phyloP scores from a whole-genome alignment of 768 basidiomycete species.

The Rhizopogon vesiculosus region DNA sequence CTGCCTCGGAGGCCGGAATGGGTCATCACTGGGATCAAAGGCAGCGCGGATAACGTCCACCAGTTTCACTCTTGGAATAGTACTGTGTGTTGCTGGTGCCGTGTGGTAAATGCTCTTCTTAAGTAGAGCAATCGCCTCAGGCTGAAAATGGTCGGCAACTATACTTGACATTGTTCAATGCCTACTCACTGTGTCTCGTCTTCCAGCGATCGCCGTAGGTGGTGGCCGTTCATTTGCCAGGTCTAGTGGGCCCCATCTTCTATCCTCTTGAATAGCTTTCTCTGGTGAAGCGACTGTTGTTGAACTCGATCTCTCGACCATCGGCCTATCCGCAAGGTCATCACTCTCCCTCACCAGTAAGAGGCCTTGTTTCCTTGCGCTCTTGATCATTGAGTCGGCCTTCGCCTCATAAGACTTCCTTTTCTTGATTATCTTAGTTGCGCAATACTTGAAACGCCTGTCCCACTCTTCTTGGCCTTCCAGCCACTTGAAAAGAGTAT shows the following conservation, averaged over 20 bases:
- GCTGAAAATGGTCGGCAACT: conserved; percentile 24
- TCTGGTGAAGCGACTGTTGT: no score
- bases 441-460: conserved; percentile 37
- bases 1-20: conserved; percentile 41
- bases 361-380: conserved; percentile 45
- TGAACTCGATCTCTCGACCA: background rate
- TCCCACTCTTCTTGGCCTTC: conserved; percentile 62
- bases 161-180: background rate
- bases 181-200: conserved; percentile 56
- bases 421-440: conserved; percentile 38
- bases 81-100: conserved; percentile 48
- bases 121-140: conserved; percentile 48
- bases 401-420: conserved; percentile 42
- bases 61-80: conserved; percentile 42
- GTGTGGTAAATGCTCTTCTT: conserved; percentile 54
- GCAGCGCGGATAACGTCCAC: conserved; percentile 43
- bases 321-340: background rate
- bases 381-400: conserved; percentile 37
- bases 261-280: conserved; percentile 33
- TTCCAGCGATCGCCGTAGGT: conserved; percentile 63
- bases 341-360: conserved; percentile 13
- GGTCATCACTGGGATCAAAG: conserved; percentile 46
- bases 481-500: conserved; percentile 62
- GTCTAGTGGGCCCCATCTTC: conserved; percentile 53
- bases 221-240: conserved; percentile 67